Percentiles rank a stretch among this genome's conserved stretches.
Conservation (phyloP, 106 monocot species). For the Dendrobium catenatum region DNA sequence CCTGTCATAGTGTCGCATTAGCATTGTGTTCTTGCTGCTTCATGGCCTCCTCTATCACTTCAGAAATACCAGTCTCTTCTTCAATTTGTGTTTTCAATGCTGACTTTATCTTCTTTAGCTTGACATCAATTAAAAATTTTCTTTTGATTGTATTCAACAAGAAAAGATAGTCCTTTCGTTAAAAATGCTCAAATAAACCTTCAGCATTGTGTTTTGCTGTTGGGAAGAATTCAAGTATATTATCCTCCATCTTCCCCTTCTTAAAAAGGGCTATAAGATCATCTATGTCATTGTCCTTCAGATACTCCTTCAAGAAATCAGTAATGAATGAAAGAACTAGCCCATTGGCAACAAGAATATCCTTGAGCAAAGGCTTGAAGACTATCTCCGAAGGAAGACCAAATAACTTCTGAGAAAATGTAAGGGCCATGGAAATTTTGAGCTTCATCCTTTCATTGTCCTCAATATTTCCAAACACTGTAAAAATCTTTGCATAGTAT, state of each 20-base stretch:
- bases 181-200: conserved; percentile 84
- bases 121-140: conserved; percentile 77
- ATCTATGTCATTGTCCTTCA: conserved; percentile 79
- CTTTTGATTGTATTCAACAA: conserved; percentile 93
- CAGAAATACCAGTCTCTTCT: conserved; percentile 70
- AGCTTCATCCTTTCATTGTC: conserved; percentile 63
- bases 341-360: conserved; percentile 91
- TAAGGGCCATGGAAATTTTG: conserved; percentile 87
- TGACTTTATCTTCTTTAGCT: conserved; percentile 83
- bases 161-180: conserved; percentile 64
- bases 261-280: conserved; percentile 87
- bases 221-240: conserved; percentile 82
- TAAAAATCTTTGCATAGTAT: conserved; percentile 67
- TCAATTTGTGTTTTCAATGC: conserved; percentile 65
- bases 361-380: conserved; percentile 89
- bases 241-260: conserved; percentile 90
- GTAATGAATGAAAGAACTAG: conserved; percentile 90
- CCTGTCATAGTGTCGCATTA: conserved; percentile 86
- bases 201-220: conserved; percentile 68
- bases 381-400: conserved; percentile 97
- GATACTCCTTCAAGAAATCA: conserved; percentile 84
- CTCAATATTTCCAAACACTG: conserved; percentile 76
- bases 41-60: conserved; percentile 61
- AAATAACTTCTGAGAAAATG: conserved; percentile 94
- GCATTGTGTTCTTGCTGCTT: conserved; percentile 89